phyloP scores from a whole-genome alignment of 129 eudicot species.

The Artemisia tridentata region DNA sequence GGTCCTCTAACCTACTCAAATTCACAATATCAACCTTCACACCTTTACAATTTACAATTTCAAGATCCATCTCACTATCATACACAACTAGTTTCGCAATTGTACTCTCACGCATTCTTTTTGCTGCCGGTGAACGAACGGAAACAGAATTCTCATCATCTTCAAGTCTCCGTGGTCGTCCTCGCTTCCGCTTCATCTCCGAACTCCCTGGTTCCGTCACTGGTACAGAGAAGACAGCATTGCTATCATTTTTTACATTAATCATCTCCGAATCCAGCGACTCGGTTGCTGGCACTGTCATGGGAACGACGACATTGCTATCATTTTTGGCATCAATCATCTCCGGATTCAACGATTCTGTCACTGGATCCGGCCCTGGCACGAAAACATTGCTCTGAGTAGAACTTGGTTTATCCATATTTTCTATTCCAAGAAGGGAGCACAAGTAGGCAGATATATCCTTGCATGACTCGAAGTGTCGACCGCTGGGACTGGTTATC shows the following conservation, averaged over 20 bases:
- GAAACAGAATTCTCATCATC: slow-evolving; percentile 18
- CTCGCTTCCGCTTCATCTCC: slow-evolving; percentile 50
- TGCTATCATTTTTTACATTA: background rate
- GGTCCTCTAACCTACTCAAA: slow-evolving; percentile 54
- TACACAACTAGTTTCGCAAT: slow-evolving; percentile 32
- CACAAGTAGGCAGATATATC: slow-evolving; percentile 74
- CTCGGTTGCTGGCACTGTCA: background rate
- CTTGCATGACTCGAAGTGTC: slow-evolving; percentile 74
- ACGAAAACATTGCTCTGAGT: slow-evolving; percentile 19
- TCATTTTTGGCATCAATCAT: background rate
- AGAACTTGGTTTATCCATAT: slow-evolving; percentile 25
- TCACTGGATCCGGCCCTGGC: too few relatives aligned
- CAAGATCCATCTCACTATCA: slow-evolving; percentile 46
- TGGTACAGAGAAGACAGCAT: slow-evolving; percentile 1
- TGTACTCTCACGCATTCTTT: slow-evolving; percentile 16
- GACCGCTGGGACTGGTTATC: slow-evolving; percentile 79
- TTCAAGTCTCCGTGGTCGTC: slow-evolving; percentile 50
- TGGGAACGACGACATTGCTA: background rate
- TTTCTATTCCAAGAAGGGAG: slow-evolving; percentile 51
- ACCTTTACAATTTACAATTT: slow-evolving; percentile 51
- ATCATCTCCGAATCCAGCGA: background rate
- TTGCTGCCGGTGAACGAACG: background rate
- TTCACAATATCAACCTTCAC: slow-evolving; percentile 49
- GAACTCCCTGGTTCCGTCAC: slow-evolving; percentile 13
- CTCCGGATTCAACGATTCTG: background rate